Conservation (phyloP, 148 eudicot species). For the Rhododendron griersonianum region DNA sequence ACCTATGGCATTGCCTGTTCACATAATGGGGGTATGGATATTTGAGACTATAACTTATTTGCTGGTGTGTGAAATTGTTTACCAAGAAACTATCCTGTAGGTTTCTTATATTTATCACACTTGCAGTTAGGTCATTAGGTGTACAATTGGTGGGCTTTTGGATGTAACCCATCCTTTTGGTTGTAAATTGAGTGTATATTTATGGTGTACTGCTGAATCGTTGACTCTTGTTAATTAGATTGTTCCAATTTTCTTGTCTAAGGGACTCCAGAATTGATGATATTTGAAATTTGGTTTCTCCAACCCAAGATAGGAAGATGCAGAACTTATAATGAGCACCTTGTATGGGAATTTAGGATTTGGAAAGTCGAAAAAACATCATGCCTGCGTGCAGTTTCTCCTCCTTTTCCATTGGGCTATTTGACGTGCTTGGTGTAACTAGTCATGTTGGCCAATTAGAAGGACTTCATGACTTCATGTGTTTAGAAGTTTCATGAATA, state of each 20-base stretch:
- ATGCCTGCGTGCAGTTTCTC: background rate
- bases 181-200: background rate
- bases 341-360: background rate
- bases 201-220: background rate
- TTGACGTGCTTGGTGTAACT: background rate
- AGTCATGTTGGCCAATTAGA: background rate
- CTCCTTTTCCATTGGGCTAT: background rate
- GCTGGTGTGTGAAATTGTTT: background rate
- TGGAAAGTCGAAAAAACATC: background rate
- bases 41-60: background rate
- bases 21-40: background rate
- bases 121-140: background rate
- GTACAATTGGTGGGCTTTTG: background rate
- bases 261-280: background rate
- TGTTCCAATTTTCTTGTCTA: background rate
- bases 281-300: background rate
- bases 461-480: background rate
- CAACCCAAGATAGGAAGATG: background rate
- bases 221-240: background rate
- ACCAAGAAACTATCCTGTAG: background rate
- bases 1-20: background rate
- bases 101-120: background rate
- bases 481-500: background rate
- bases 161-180: background rate
- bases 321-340: background rate